Evolutionary conservation across 257 asterid species (phyloP).

Genomic region (Solanum peruvianum): DNA sequence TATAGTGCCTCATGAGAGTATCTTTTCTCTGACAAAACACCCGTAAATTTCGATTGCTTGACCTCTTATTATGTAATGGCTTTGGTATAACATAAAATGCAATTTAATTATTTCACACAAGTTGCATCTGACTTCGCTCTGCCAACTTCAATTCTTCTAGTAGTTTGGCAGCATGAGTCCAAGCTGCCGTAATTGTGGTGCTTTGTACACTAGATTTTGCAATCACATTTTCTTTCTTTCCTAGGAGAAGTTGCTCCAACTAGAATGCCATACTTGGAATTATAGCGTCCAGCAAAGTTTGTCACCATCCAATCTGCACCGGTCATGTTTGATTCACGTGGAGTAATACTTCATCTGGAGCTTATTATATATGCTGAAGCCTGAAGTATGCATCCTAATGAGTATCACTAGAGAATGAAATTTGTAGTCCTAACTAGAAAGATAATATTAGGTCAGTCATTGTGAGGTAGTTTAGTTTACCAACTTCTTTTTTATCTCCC

Average conservation of each 20-base stretch:
- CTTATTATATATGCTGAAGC: background rate
- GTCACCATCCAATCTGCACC: background rate
- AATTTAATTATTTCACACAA: background rate
- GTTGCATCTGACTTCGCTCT: background rate
- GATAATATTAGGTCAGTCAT: background rate
- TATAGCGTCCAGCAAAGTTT: background rate
- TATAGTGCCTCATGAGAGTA: background rate
- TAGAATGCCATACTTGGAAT: background rate
- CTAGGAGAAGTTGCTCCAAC: background rate
- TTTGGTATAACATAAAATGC: background rate
- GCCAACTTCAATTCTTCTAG: background rate
- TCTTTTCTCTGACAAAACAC: background rate
- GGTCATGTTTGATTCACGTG: background rate
- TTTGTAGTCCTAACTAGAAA: background rate
- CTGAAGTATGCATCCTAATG: background rate
- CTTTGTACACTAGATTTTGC: background rate
- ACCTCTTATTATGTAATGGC: background rate
- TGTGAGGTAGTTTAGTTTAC: background rate
- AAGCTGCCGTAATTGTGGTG: background rate
- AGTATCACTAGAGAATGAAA: background rate
- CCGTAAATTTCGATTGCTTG: background rate
- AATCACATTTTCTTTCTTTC: background rate
- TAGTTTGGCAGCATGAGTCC: background rate
- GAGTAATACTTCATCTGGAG: background rate
- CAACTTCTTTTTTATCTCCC: background rate